A percentile compares a stretch with the other conserved stretches of the same genome.
phyloP scores from a whole-genome alignment of 331 rosid genomes.

The Malus hybrid region DNA sequence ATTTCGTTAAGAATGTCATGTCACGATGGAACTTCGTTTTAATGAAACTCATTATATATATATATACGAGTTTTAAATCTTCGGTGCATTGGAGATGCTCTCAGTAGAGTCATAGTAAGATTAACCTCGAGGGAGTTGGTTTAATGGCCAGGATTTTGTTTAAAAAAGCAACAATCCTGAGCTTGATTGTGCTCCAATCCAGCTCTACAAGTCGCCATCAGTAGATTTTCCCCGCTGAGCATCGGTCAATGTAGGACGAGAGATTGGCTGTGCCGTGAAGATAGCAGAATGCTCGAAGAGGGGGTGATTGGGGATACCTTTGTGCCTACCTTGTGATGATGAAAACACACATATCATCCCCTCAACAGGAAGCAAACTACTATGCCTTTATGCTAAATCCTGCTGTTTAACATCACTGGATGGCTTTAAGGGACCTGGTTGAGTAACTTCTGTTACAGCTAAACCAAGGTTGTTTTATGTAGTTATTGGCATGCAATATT shows the following conservation, averaged over 20 bases:
- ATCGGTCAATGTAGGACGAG: neutral
- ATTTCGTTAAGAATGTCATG: neutral
- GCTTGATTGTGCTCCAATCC: conserved; percentile 6
- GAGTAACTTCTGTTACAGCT: neutral
- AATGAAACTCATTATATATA: neutral
- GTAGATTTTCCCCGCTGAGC: neutral
- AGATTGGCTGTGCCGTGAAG: neutral
- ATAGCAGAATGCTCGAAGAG: neutral
- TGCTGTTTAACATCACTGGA: neutral
- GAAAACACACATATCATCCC: neutral
- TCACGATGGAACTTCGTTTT: neutral
- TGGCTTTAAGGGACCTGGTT: conserved; percentile 5
- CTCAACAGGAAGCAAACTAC: conserved; percentile 12
- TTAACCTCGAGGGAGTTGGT: neutral
- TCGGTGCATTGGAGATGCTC: neutral
- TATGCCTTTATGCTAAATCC: neutral
- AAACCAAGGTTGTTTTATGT: neutral
- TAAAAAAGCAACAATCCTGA: neutral
- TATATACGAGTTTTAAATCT: neutral
- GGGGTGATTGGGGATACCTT: neutral
- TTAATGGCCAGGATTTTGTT: neutral
- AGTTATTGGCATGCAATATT: neutral
- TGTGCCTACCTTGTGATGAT: conserved; percentile 4
- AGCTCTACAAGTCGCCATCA: neutral
- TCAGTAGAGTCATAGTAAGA: neutral